Evolutionary conservation across 1,284 basidiomycete species (phyloP), one percentile per base, ranked within the genome.

Genomic region (Ganoderma leucocontextum): DNA sequence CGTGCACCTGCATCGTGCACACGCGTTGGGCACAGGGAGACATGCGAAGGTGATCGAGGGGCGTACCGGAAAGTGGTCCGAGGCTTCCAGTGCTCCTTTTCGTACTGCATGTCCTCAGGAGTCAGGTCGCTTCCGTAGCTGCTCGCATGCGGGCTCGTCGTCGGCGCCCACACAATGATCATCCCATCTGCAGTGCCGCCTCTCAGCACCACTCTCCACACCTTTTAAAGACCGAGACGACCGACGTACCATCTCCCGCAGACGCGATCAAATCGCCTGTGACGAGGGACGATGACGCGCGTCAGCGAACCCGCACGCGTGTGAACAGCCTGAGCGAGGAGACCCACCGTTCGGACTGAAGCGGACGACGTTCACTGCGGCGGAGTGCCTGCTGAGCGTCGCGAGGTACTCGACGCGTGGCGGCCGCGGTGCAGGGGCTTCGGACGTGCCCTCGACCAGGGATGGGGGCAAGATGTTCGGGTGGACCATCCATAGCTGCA

Each of bases 331-430:
- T 36, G 35, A 38, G 29, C 33, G 25, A 36, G 17, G 29, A 22
- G 53, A 70, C 88, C 75, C 77, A 91, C 97, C 97, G 76, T 93
- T 96, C 9, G 97, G 97, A 75, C 95, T 97, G 83, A 96, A 99
- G 59, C 97, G 87, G 33, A 98, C 97, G 17, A 98, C 97, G 74
- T 99, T 99, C 70, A 99, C 97, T 6, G 96, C 91, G 29, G 95
- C 95, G 13, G 95, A 96, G 81, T 99, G 97, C 77, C 96, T 91
- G 74, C 88, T 92, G 63, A 99, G 88, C 0, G 97, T 99, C 1
- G 98, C 93, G 35, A 98, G 90, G 78, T 98, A 99, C 79, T 99
- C 98, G 62, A 97, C 93, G 66, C 96, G 89, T n/a, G 97, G 95
- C 2, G 93, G 91, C 66, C 93, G 89, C 42, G 88, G 82, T 29